Conservation (phyloP, 2,329 filamentous ascomycete species). For the Fusarium torulosum region DNA sequence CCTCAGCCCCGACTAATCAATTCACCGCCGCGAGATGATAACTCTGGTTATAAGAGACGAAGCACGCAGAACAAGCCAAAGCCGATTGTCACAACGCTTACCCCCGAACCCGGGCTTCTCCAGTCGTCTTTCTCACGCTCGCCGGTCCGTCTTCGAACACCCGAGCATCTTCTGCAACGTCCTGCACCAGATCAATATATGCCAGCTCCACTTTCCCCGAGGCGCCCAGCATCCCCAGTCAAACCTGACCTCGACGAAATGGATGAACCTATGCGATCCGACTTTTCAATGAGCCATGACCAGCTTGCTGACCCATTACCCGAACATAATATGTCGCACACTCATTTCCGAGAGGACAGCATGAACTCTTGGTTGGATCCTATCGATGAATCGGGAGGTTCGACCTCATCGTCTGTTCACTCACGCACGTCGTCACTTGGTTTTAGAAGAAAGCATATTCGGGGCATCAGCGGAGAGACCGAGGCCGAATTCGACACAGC, state of each 20-base stretch:
- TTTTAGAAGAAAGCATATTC: constrained; percentile 76
- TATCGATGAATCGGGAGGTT: constrained; percentile 89
- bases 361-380: constrained; percentile 94
- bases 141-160: constrained; percentile 51
- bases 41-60: constrained; percentile 40
- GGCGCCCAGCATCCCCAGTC: constrained; percentile 64
- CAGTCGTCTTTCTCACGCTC: constrained; percentile 68
- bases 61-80: constrained; percentile 44
- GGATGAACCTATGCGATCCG: constrained; percentile 51
- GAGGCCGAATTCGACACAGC: constrained; percentile 95
- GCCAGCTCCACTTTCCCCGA: constrained; percentile 78
- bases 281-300: constrained; percentile 51
- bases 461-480: constrained; percentile 76
- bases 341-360: constrained; percentile 71
- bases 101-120: constrained; percentile 53
- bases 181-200: constrained; percentile 72
- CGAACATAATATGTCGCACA: constrained; percentile 33
- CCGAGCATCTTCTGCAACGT: constrained; percentile 59
- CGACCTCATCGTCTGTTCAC: constrained; percentile 82
- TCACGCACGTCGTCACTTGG: constrained; percentile 81
- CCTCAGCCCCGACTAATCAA: constrained; percentile 39
- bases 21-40: constrained; percentile 45
- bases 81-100: constrained; percentile 43
- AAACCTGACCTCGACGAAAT: constrained; percentile 44
- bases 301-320: constrained; percentile 14